Base-by-base conservation (phyloP, 768 basidiomycete genomes). In the Leccinum disarticulatum region DNA sequence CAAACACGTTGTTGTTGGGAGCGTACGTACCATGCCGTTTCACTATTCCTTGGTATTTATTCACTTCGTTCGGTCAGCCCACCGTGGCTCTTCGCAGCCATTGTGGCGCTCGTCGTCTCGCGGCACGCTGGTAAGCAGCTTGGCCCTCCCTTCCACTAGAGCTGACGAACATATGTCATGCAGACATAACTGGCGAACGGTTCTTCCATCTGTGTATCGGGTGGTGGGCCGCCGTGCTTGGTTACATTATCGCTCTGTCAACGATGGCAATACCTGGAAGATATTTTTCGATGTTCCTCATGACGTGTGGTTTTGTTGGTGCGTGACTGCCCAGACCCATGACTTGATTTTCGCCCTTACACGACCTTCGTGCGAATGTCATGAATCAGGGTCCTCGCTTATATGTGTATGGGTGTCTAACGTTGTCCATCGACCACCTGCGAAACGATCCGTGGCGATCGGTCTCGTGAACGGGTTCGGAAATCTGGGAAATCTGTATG, bases 81-180 rank as follows among this genome's bases (percentile, higher is more conserved):
- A 6, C 87, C 87, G 6, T 87, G 85, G 85, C 72, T 86, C 27
- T 64, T 85, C 31, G 76, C 84, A 1, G 76, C 82, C 1, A 73
- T 85, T 25, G 67, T 80, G 3, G 83, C 81, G 60, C 74, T 78
- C 47, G 51, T 81, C 17, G 85, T 80, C 64, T 83, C 86, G 2
- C 81, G 83, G 77, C 79, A 86, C 67, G 82, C 84, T 17, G 79
- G 80, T 77, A 54, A 41, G 77, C 57, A 27, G 17, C 19, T 54
- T 28, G 6, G 1, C 4, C 5, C 1, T 8, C 25, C 15, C 27
- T 38, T 41, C 15, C 13, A 25, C 25, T 25, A 25, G 25, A 28
- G 27, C 38, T 38, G 51, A 15, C 33, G 5, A 36, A 52, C 15
- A n/a, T 27, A 7, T 30, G 17, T 17, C 5, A 27, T 17, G 10